A percentile compares a stretch with the other conserved stretches of the same genome.
Evolutionary conservation across 2,329 filamentous ascomycete species (phyloP).

Genomic region (Penicillium corylophilum): DNA sequence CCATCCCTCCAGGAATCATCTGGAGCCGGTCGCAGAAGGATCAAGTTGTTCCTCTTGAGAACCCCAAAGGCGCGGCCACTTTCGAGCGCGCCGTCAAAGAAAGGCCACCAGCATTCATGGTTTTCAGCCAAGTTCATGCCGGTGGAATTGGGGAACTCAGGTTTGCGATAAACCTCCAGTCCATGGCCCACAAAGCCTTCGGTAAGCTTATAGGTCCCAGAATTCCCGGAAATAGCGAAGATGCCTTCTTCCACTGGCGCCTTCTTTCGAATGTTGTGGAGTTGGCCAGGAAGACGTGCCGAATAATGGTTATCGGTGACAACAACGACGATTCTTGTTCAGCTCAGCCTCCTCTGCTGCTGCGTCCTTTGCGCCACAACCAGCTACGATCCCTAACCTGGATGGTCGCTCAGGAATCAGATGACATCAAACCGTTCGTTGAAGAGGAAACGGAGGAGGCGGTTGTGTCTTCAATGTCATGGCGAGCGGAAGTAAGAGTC

Average conservation of each 20-base stretch:
- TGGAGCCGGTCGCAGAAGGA: slow-evolving; percentile 30
- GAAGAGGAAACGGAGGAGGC: slow-evolving; percentile 60
- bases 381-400: slow-evolving; percentile 58
- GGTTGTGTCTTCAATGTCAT: slow-evolving; percentile 50
- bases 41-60: slow-evolving; percentile 42
- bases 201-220: slow-evolving; percentile 23
- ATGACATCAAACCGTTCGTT: slow-evolving; percentile 41
- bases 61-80: slow-evolving; percentile 49
- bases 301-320: slow-evolving; percentile 43
- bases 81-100: slow-evolving; percentile 55
- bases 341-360: slow-evolving; percentile 35
- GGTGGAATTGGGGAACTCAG: slow-evolving; percentile 37
- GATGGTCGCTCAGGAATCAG: slow-evolving; percentile 58
- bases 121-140: slow-evolving; percentile 36
- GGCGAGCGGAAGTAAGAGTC: slow-evolving; percentile 56
- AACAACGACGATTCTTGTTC: slow-evolving; percentile 41
- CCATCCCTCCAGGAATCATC: slow-evolving; percentile 31
- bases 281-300: slow-evolving; percentile 32
- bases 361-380: slow-evolving; percentile 49
- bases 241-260: slow-evolving; percentile 43
- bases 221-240: slow-evolving; percentile 5
- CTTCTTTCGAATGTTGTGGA: slow-evolving; percentile 48
- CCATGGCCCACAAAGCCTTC: slow-evolving; percentile 37
- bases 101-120: slow-evolving; percentile 45
- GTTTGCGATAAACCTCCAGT: slow-evolving; percentile 39